A percentile compares a stretch with the other conserved stretches of the same genome.
These are phyloP conservation scores for Suillus spraguei DNA, from an alignment of 768 basidiomycete genomes.

Conservation along the genomic window DNA sequence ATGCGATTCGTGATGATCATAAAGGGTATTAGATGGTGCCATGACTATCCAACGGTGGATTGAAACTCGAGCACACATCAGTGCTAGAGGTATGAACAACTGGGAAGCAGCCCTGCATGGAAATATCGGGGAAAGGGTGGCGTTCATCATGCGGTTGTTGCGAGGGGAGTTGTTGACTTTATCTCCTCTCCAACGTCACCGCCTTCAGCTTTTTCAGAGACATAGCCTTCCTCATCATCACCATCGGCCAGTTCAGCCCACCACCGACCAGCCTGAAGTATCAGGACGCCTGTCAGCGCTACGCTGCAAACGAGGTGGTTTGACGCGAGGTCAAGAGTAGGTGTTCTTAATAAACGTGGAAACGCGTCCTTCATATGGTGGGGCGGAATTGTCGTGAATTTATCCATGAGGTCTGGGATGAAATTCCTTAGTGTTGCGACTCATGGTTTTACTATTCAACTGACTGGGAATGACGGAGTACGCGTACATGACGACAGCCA, in stretches of 20 bases:
- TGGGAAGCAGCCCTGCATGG: neutral
- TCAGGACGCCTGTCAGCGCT: constrained; percentile 83
- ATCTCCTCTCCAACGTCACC: constrained; percentile 13
- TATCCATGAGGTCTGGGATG: constrained; percentile 52
- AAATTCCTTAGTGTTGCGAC: constrained; percentile 15
- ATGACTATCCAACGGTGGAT: neutral
- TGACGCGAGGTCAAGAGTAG: constrained; percentile 80
- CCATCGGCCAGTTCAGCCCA: constrained; percentile 80
- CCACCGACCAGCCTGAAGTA: constrained; percentile 80
- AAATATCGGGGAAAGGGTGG: neutral
- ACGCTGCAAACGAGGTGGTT: constrained; percentile 87
- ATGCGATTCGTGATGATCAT: neutral
- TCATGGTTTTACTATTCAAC: constrained; percentile 29
- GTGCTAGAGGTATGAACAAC: neutral
- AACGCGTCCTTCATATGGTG: constrained; percentile 57
- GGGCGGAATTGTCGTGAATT: constrained; percentile 61
- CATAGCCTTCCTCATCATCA: constrained; percentile 46
- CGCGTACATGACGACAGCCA: constrained; percentile 70
- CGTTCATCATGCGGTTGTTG: neutral
- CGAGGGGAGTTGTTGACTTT: constrained; percentile 11
- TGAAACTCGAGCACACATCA: neutral
- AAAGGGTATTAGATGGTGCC: constrained; percentile 1
- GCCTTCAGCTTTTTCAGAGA: constrained; percentile 33
- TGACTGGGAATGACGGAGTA: constrained; percentile 81
- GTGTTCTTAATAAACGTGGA: constrained; percentile 59